Percentiles rank a stretch among this genome's conserved stretches.
Conservation (phyloP, 2,329 filamentous ascomycete genomes). For the Cordyceps cateniannulata region DNA sequence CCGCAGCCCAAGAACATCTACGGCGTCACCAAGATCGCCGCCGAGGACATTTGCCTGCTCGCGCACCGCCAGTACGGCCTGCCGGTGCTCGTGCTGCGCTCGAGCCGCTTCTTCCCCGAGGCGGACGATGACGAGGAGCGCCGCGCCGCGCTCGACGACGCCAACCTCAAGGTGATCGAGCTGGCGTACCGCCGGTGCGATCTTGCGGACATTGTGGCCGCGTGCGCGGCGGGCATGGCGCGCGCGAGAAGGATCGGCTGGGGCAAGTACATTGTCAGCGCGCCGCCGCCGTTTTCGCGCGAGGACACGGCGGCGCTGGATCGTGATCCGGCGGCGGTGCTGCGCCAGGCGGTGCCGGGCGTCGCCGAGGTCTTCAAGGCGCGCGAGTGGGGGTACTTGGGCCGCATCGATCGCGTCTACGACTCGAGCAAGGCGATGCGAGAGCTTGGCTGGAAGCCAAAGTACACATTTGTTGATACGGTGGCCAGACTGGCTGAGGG, state of each 20-base stretch:
- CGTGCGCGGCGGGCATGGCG: constrained; percentile 32
- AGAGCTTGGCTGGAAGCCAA: constrained; percentile 37
- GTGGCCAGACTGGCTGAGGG: constrained; percentile 29
- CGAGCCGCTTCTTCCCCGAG: constrained; percentile 43
- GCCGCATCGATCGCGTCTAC: constrained; percentile 38
- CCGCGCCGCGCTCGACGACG: constrained; percentile 28
- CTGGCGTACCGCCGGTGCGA: constrained; percentile 40
- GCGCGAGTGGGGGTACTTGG: constrained; percentile 31
- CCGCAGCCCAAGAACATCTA: constrained; percentile 43
- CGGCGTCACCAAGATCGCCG: constrained; percentile 41
- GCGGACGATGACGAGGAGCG: constrained; percentile 38
- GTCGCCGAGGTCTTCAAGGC: constrained; percentile 8
- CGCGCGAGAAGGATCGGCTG: constrained; percentile 27
- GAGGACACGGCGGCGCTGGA: constrained; percentile 29
- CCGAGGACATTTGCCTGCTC: constrained; percentile 41
- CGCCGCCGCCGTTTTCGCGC: constrained; percentile 33
- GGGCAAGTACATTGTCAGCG: constrained; percentile 37
- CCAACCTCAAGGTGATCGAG: constrained; percentile 44
- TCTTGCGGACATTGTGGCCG: constrained; percentile 36
- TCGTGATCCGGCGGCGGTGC: constrained; percentile 24
- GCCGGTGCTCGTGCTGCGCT: constrained; percentile 38
- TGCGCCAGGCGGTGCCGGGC: constrained; percentile 15
- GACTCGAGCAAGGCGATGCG: constrained; percentile 34
- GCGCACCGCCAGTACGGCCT: constrained; percentile 31
- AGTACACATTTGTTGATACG: constrained; percentile 32